Conservation (phyloP, 208 protist species). For the Tritrichomonas musculus region DNA sequence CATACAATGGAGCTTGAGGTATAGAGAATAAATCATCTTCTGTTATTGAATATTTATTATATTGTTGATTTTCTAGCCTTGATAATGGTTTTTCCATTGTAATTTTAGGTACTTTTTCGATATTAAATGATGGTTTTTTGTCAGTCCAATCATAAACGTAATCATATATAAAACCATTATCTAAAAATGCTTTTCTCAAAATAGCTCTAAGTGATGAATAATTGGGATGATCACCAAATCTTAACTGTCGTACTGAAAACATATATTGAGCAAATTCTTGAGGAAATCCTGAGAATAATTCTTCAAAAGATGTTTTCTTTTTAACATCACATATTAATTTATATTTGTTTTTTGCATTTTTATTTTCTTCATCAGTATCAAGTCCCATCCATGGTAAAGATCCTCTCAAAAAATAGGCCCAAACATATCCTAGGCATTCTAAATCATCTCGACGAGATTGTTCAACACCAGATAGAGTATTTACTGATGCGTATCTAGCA, state of each 20-base stretch:
- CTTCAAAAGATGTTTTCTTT: constrained; percentile 76
- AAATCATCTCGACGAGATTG: constrained; percentile 60
- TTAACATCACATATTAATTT: constrained; percentile 91
- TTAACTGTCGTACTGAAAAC: constrained; percentile 80
- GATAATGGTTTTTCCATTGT: too few relatives aligned
- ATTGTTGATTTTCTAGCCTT: too few relatives aligned
- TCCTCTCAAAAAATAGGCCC: constrained; percentile 97
- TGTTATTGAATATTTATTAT: too few relatives aligned
- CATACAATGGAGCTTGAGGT: too few relatives aligned
- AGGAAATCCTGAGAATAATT: constrained; percentile 72
- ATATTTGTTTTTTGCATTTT: constrained; percentile 96
- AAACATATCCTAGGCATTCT: constrained; percentile 93
- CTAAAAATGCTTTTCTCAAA: constrained; percentile 78
- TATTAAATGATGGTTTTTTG: too few relatives aligned
- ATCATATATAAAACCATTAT: constrained; percentile 89
- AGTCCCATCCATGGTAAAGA: constrained; percentile 95
- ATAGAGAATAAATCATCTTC: too few relatives aligned
- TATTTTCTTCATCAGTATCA: constrained; percentile 34
- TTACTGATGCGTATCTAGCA: constrained; percentile 95
- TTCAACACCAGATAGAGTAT: constrained; percentile 98
- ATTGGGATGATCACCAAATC: constrained; percentile 96
- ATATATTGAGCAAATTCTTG: constrained; percentile 89
- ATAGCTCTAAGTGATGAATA: constrained; percentile 92
- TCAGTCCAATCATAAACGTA: constrained; percentile 93
- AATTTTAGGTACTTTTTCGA: too few relatives aligned